Base-by-base conservation (phyloP, 2,329 filamentous ascomycete genomes). In the Aureobasidium melanogenum region DNA sequence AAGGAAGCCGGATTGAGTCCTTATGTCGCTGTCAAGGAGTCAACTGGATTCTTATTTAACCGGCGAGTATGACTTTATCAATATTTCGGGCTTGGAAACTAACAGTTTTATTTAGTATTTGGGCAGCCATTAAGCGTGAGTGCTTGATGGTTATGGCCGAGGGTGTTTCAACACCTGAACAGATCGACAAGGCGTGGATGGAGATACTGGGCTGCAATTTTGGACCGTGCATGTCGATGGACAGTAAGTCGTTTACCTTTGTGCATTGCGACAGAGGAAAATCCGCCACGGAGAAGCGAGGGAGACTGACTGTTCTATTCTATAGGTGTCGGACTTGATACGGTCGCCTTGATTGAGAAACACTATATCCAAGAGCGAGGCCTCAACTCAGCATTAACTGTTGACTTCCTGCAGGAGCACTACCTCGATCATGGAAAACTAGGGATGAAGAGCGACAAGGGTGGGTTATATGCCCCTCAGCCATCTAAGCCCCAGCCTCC, bases 121-220 rank as follows among this genome's bases (percentile, higher is more conserved):
- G 81, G 81, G 82, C 81, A 0, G 81, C 81, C 0, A 73, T 84
- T 17, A 83, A 83, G 67, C 73, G 81, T 2, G 81, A 84, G 64
- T 68, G 71, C 0, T 62, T 83, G 58, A 75, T 68, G 0, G 79
- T 83, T 7, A 63, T 83, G 3, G 72, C 77, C 0, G 81, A 83
- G 56, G 80, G 74, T 0, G 79, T 83, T 0, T 74, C 75, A 0
- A 72, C 70, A 0, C 79, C 82, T 0, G 69, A 75, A 22, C 76
- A 81, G 51, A 77, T 83, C 26, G 81, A 84, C 61, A 65, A 65
- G 1, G 66, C 82, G 5, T 83, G 78, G 74, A 65, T 60, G 9
- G 72, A 78, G 58, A 62, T 80, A 67, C 71, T 72, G 43, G 63
- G 15, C 54, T 2, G 46, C 50, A 3, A 34, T 5, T 34, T 47